Conservation (phyloP, 2,329 filamentous ascomycete species). For the Zymoseptoria ardabiliae region DNA sequence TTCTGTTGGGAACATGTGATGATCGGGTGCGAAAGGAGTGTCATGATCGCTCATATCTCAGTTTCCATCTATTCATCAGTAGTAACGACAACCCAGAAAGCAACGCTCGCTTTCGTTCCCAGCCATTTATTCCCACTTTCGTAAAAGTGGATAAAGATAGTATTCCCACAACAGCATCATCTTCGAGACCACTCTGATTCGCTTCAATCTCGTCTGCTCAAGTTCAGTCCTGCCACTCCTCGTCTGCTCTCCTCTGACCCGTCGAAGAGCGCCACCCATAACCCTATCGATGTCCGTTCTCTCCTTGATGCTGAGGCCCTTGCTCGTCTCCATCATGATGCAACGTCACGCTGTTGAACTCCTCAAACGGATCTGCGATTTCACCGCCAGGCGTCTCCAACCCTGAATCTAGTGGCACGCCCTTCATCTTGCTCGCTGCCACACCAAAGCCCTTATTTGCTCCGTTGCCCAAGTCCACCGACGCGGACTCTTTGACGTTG, state of each 20-base stretch:
- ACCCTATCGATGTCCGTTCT: constrained; percentile 19
- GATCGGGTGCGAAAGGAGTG: not conserved
- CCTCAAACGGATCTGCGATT: constrained; percentile 83
- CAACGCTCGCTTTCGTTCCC: constrained; percentile 3
- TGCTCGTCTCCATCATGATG: constrained; percentile 82
- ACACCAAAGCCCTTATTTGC: constrained; percentile 31
- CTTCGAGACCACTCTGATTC: not conserved
- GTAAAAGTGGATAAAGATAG: not conserved
- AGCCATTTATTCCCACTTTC: constrained; percentile 1
- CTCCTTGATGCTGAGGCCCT: constrained; percentile 5
- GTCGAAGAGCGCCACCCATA: not conserved
- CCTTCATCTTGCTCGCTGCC: constrained; percentile 49
- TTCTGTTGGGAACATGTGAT: no score
- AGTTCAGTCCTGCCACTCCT: not conserved
- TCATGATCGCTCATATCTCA: not conserved
- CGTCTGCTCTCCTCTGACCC: no score
- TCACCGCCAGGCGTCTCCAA: constrained; percentile 79
- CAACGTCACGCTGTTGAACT: constrained; percentile 96
- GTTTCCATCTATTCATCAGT: constrained; percentile 2
- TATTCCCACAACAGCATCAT: not conserved
- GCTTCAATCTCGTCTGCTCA: not conserved
- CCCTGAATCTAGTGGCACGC: constrained; percentile 79
- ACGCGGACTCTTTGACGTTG: constrained; percentile 94
- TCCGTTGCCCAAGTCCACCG: constrained; percentile 71
- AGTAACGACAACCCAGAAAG: not conserved